A percentile compares a stretch with the other conserved stretches of the same genome.
Conservation (phyloP, 2,329 filamentous ascomycete species). For the Penicillium digitatum region DNA sequence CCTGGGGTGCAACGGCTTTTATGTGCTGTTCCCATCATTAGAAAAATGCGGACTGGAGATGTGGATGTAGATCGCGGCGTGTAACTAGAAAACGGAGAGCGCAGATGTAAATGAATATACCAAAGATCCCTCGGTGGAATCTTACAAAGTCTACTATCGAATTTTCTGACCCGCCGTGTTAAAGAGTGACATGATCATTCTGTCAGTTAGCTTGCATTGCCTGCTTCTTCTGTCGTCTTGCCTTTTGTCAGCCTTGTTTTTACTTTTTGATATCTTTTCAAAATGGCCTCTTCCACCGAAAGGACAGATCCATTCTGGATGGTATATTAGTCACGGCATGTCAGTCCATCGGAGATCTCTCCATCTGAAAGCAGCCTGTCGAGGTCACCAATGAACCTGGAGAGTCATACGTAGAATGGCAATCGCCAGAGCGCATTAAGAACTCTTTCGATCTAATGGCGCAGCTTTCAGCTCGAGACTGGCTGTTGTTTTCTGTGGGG, state of each 20-base stretch:
- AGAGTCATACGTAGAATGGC: slow-evolving; percentile 65
- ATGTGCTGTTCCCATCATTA: slow-evolving; percentile 3
- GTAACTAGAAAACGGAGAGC: slow-evolving; percentile 13
- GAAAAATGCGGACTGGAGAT: slow-evolving; percentile 12
- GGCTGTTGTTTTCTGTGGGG: slow-evolving; percentile 72
- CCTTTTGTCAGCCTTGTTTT: not conserved
- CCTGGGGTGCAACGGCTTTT: slow-evolving; percentile 5
- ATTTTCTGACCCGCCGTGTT: not conserved
- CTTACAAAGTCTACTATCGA: not conserved
- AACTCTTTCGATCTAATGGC: slow-evolving; percentile 68
- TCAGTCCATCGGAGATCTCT: slow-evolving; percentile 62
- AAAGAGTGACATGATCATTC: not conserved
- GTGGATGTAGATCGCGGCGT: slow-evolving; percentile 5
- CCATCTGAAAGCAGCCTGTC: slow-evolving; percentile 70
- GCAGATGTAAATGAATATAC: not conserved
- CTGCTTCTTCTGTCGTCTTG: not conserved
- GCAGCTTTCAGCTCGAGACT: slow-evolving; percentile 61
- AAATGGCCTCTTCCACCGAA: slow-evolving; percentile 33
- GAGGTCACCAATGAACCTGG: slow-evolving; percentile 53
- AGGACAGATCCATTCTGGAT: slow-evolving; percentile 63
- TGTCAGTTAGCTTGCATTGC: not conserved
- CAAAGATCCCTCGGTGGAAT: not conserved
- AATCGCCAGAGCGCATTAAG: slow-evolving; percentile 59
- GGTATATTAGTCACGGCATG: slow-evolving; percentile 62
- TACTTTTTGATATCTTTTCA: not conserved